Percentiles rank a stretch among this genome's conserved stretches.
Conservation (phyloP, 768 basidiomycete genomes). For the Auriscalpium orientale region DNA sequence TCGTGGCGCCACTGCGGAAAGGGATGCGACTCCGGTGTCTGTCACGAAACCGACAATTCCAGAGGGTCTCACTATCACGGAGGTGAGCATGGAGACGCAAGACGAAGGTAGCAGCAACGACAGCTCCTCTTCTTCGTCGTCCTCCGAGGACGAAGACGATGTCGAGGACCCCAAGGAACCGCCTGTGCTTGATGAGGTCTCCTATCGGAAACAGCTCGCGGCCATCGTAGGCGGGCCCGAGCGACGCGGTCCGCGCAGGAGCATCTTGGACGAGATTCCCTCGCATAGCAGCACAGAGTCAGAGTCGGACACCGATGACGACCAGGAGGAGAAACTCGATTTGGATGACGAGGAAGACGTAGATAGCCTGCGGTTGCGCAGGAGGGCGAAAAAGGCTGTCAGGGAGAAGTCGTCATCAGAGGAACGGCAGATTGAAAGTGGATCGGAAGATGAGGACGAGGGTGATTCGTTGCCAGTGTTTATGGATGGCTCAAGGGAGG, state of each 20-base stretch:
- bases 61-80: slow-evolving; percentile 5
- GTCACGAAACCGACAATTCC: background rate
- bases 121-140: background rate
- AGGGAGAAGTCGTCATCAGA: background rate
- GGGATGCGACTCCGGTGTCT: background rate
- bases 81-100: slow-evolving; percentile 5
- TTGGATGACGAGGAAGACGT: slow-evolving; percentile 15
- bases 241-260: slow-evolving; percentile 4
- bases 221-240: slow-evolving; percentile 7
- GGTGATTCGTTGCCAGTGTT: background rate
- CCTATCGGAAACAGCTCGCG: background rate
- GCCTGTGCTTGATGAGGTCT: background rate
- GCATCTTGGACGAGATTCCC: slow-evolving; percentile 13
- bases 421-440: background rate
- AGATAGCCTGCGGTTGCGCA: background rate
- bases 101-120: slow-evolving; percentile 14
- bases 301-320: background rate
- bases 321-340: background rate
- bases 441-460: slow-evolving; percentile 3
- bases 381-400: background rate
- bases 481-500: slow-evolving; percentile 7
- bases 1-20: background rate
- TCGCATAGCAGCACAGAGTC: slow-evolving; percentile 5
- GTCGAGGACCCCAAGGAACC: background rate
- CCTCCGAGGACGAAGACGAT: background rate